Evolutionary conservation across 306 rosid species (phyloP).

Genomic region (Gynostemma pentaphyllum): DNA sequence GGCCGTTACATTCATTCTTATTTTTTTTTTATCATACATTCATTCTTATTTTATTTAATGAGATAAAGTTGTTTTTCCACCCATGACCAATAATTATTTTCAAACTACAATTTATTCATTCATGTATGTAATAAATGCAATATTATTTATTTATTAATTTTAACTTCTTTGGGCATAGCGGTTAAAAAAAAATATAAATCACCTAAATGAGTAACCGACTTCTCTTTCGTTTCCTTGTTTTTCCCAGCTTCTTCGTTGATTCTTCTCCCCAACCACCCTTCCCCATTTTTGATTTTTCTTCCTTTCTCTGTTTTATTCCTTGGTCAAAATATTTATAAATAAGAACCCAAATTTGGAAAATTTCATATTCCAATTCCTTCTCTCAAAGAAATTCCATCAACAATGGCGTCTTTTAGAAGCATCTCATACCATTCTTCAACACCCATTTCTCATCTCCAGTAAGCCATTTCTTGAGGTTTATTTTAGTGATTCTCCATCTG

Average conservation of each 20-base stretch:
- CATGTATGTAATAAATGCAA: too few species aligned
- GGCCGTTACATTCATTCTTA: too few species aligned
- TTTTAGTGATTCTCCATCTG: not conserved
- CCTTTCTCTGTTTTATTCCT: not conserved
- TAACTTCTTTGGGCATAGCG: not conserved
- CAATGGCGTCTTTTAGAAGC: constrained; percentile 53
- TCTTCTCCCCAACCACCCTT: not conserved
- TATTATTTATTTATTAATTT: too few species aligned
- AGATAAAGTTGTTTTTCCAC: too few species aligned
- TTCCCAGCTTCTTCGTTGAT: not conserved
- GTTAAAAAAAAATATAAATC: too few species aligned
- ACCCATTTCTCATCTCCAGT: constrained; percentile 33
- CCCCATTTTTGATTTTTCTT: not conserved
- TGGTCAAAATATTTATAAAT: not conserved
- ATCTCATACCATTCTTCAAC: constrained; percentile 37
- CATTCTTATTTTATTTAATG: too few species aligned
- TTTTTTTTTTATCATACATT: too few species aligned
- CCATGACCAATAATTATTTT: too few species aligned
- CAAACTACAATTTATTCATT: too few species aligned
- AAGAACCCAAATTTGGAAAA: not conserved
- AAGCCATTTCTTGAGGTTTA: not conserved
- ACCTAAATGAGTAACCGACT: not conserved
- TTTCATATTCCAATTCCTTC: not conserved
- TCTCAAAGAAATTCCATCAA: not conserved
- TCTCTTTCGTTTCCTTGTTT: not conserved